Base-by-base conservation (phyloP, 2,329 filamentous ascomycete species). In the Aspergillus amoenus region DNA sequence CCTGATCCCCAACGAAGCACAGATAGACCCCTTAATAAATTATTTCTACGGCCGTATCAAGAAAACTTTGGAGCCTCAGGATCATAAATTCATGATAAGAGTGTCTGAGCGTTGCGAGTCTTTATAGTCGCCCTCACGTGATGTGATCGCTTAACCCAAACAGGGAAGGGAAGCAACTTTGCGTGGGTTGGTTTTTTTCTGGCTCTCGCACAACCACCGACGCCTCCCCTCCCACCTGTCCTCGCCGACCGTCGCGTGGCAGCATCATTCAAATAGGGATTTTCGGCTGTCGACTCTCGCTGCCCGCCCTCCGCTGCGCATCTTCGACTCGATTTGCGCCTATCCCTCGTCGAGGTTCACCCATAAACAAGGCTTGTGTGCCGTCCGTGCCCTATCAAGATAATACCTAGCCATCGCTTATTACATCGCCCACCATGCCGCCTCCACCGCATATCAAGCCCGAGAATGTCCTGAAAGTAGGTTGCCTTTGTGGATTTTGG, bases 391-490 rank as follows among this genome's bases (percentile, higher is more conserved):
- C 51, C 43, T 55, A 55, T 46, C 37, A 39, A 49, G 24, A 60
- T 44, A 55, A 34, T 43, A 49, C 34, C 34, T 51, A 46, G 11
- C 30, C 44, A 55, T 61, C 55, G 59, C 58, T 61, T 56, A 62
- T 61, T 65, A 68, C 66, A 61, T 71, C 68, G 69, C 72, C 77
- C 77, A 86, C 71, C 74, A 88, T 93, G 94, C 91, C 94, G 83
- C 94, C 94, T 76, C 93, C 93, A 81, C 90, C 92, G 68, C 92
- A 97, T 78, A 93, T 94, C 77, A 96, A 96, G 80, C 94, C 94
- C 73, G 94, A 99, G 83, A 99, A 99, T 88, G 93, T 97, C 76
- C 88, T 97, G 77, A 96, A 96, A 78, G 82, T 82, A 72, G 72
- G 79, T 68, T 52, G 47, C 27, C 49, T 39, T 45, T 30, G 37